phyloP scores from a whole-genome alignment of 2,329 filamentous ascomycete genomes.

The Pseudogymnoascus sp. region DNA sequence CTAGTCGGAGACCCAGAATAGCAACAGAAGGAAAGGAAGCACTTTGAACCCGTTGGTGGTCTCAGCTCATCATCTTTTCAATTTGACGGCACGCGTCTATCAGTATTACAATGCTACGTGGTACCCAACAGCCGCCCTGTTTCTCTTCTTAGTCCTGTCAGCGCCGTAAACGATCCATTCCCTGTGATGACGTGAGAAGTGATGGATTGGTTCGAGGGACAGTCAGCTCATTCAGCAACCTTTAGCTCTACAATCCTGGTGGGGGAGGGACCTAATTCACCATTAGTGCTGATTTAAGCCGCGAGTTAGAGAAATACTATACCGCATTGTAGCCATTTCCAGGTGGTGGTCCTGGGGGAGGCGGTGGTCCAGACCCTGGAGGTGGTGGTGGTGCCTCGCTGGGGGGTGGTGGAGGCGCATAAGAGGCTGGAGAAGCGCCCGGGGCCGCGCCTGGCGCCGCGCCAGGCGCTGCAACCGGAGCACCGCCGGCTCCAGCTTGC shows the following conservation, averaged over 20 bases:
- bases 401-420: conserved; percentile 50
- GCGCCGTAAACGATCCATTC: neutral
- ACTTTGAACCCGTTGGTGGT: neutral
- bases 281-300: conserved; percentile 15
- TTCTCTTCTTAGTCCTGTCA: neutral
- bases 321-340: conserved; percentile 52
- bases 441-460: conserved; percentile 37
- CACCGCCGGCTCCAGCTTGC: conserved; percentile 29
- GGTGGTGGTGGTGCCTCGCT: conserved; percentile 55
- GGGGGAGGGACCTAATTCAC: conserved; percentile 43
- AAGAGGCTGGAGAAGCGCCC: conserved; percentile 31
- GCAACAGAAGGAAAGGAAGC: conserved; percentile 1
- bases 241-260: conserved; percentile 39
- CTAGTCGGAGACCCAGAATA: neutral
- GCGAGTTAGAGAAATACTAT: conserved; percentile 11
- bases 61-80: conserved; percentile 9
- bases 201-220: neutral
- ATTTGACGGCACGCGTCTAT: conserved; percentile 3
- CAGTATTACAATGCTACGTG: conserved; percentile 8
- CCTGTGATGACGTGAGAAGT: neutral
- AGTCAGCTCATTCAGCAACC: neutral
- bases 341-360: conserved; percentile 47
- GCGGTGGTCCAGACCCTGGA: conserved; percentile 48
- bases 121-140: conserved; percentile 3
- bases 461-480: conserved; percentile 34